phyloP scores from a whole-genome alignment of 1,139 yeast species.

The Diutina pseudorugosa region DNA sequence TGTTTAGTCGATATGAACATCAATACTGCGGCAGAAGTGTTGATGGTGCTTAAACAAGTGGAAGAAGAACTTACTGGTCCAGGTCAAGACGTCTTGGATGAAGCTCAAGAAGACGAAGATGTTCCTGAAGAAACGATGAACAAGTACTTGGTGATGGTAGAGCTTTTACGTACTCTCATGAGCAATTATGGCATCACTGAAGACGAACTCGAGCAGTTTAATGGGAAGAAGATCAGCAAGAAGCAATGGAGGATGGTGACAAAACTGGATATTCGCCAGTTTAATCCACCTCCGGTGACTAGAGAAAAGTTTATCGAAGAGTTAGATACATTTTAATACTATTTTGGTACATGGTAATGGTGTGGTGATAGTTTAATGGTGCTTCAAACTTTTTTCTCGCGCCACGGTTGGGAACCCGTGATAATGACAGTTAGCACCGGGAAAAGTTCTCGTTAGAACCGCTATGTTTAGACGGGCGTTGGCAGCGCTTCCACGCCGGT shows the following conservation, averaged over 20 bases:
- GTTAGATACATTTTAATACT: neutral
- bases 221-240: neutral
- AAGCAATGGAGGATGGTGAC: neutral
- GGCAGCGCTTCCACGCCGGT: neutral
- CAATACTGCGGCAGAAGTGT: neutral
- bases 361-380: no score
- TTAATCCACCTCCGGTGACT: neutral
- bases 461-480: neutral
- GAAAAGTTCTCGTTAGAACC: neutral
- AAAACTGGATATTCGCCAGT: neutral
- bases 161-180: neutral
- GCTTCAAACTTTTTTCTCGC: neutral
- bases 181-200: neutral
- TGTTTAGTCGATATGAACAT: neutral
- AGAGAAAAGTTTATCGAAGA: neutral
- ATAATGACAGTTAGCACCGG: neutral
- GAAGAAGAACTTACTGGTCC: neutral
- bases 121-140: neutral
- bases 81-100: neutral
- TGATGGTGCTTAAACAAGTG: neutral
- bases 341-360: no score
- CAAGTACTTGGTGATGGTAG: neutral
- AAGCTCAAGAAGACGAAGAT: conserved; percentile 1
- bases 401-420: neutral
- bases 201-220: neutral